Conservation (phyloP, 225 moss, liverwort and hornwort species). For the Rhytidiadelphus loreus region DNA sequence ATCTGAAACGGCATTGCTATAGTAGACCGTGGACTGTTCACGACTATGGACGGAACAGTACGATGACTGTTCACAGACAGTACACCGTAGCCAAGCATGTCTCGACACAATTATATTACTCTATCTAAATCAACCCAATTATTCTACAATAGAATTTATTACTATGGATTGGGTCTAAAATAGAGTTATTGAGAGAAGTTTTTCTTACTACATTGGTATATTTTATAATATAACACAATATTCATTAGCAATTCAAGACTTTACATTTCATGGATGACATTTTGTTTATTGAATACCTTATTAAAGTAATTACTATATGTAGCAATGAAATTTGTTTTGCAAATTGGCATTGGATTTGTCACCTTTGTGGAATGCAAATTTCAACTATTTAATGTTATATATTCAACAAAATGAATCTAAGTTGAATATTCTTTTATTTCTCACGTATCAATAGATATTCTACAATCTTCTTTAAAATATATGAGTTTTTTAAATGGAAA, state of each 20-base stretch:
- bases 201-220: background rate
- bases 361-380: accelerated
- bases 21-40: too few relatives aligned
- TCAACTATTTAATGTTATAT: background rate
- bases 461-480: background rate
- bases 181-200: background rate
- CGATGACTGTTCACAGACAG: too few relatives aligned
- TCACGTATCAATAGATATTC: background rate
- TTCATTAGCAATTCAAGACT: background rate
- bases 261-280: background rate
- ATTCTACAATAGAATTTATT: background rate
- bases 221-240: background rate
- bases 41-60: too few relatives aligned
- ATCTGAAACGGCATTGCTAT: too few relatives aligned
- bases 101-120: background rate
- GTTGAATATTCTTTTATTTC: background rate
- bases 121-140: background rate
- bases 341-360: background rate
- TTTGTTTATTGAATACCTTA: accelerated
- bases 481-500: accelerated
- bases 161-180: too few relatives aligned
- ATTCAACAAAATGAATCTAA: background rate
- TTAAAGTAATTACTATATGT: background rate
- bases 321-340: background rate
- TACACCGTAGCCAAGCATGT: too few relatives aligned